Evolutionary conservation across 1,284 basidiomycete species (phyloP).

Genomic region (Coriolopsis trogii): DNA sequence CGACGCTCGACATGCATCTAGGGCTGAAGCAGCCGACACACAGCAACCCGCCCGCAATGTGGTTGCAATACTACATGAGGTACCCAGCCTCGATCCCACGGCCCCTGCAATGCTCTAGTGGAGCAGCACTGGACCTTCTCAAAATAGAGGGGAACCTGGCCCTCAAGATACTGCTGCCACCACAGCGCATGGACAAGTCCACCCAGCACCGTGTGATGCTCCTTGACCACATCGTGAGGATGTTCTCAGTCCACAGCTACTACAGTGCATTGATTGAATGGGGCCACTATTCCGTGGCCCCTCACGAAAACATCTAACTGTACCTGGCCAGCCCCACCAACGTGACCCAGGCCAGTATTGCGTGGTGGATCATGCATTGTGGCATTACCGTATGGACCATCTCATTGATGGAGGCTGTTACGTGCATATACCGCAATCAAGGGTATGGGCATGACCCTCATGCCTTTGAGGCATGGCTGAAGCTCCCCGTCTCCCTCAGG

Average conservation of each 20-base stretch:
- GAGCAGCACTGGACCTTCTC: background rate
- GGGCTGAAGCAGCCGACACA: background rate
- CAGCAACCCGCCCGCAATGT: background rate
- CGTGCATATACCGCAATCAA: background rate
- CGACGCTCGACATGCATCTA: no score
- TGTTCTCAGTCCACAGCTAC: background rate
- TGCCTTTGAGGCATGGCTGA: background rate
- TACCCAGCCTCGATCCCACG: background rate
- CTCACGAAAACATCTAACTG: background rate
- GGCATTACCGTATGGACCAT: background rate
- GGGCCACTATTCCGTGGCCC: background rate
- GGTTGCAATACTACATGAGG: background rate
- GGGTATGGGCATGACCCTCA: background rate
- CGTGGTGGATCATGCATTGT: background rate
- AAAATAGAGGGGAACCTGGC: background rate
- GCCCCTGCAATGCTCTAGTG: background rate
- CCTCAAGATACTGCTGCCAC: background rate
- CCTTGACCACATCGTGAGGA: background rate
- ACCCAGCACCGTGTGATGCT: background rate
- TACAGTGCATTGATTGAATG: background rate
- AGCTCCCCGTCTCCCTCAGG: background rate
- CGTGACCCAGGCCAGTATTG: background rate
- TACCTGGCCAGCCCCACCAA: background rate
- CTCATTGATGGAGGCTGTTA: background rate
- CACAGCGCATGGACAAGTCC: background rate